Base-by-base conservation (phyloP, 1,139 yeast species). In the Kluyveromyces marxianus region DNA sequence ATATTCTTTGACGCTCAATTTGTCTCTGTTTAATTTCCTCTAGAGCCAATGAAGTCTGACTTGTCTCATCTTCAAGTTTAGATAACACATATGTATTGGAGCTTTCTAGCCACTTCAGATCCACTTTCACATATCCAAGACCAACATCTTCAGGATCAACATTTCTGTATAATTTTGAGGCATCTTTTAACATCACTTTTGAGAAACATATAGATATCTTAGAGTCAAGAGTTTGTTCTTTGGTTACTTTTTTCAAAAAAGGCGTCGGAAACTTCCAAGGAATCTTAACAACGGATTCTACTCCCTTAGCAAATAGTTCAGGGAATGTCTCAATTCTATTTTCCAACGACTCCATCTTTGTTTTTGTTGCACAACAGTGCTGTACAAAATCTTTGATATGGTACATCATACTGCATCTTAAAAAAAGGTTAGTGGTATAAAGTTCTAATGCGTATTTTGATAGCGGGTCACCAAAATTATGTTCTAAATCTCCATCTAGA, bases 211-310 rank as follows among this genome's bases (percentile, higher is more conserved):
- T 34, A 25, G 48, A 45, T 8, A 49, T 40, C 14, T 44, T 48
- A 31, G 50, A 45, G 6, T 38, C 44, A 37, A 53, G 44, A 26
- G 48, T 53, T 4, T 55, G 55, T 8, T 48, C 43, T 3, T 41
- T 8, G 4, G 38, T 40, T 7, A 40, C 32, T 27, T 35, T 34
- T 26, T 8, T 27, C 21, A 21, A 28, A 27, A 40, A 40, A 21
- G 25, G 24, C 7, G 1, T 41, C 1, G 58, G 59, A 37, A 53
- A 56, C n/a, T 46, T 41, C 37, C 46, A 47, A 4, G 59, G 59
- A 25, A 56, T 48, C 21, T 51, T 47, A n/a, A 55, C 42, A 6
- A 51, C 43, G 27, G 50, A 28, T 37, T 46, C 41, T n/a, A 48
- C 37, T 14, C 51, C 52, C 29, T 46, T 45, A 21, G n/a, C 32